Evolutionary conservation across 305 asterid genomes (phyloP), one percentile per base, ranked within the genome.

Genomic region (Stenogyne calaminthoides): DNA sequence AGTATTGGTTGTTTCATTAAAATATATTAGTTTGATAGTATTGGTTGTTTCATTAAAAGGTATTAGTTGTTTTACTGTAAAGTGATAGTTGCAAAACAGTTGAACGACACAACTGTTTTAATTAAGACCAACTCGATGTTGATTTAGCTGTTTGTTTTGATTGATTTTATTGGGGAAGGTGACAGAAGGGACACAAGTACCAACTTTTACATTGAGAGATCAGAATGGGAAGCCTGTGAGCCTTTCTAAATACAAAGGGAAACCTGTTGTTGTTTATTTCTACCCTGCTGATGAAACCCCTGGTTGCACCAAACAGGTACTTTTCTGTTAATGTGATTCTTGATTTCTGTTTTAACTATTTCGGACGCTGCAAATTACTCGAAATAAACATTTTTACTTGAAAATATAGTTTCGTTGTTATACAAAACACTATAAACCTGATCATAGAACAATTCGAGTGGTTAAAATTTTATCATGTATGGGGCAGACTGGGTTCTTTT

Each of bases 231-330:
- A 54, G 81, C 81, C 67, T 74, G 97, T 91, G 74, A 85, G 82
- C 80, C 89, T 93, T 20, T 84, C 97, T 55, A 91, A 93, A 64
- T 91, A 80, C 78, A 93, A 93, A 82, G 98, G 97, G 64, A 93
- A 84, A 85, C 98, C 98, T 15, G 88, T 87, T 3, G 85, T 92
- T 68, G 87, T 92, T 73, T 93, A 93, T 79, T 93, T 93, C 95
- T 93, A 93, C 83, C 98, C 97, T 77, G 98, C 92, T 72, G 98
- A 93, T 80, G 98, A 89, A 79, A 80, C 92, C 74, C 98, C 98
- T 47, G 97, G 99, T 29, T 95, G 99, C 80, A 92, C 97, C 77
- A 95, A 92, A 73, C 98, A 95, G 96, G 99, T 92, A 71, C 19
- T 15, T 62, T 32, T 22, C 39, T 16, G 12, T 49, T 40, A 5